A percentile compares a stretch with the other conserved stretches of the same genome.
Evolutionary conservation across 2,329 filamentous ascomycete species (phyloP).

Genomic region (Penicillium sp.): DNA sequence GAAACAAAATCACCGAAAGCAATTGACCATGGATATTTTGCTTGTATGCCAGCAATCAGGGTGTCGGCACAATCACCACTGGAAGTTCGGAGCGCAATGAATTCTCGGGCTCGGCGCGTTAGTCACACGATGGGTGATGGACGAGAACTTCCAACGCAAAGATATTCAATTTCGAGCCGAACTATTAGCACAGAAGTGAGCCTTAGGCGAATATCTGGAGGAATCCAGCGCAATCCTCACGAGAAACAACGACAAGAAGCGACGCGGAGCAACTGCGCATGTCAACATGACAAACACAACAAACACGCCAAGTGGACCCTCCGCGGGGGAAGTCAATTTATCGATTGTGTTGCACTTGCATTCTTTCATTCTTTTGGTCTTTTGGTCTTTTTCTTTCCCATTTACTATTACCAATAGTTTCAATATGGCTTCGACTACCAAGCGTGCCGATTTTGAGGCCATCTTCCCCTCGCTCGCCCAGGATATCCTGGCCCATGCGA

Average conservation of each 20-base stretch:
- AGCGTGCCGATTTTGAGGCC: constrained; percentile 71
- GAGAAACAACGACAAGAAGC: constrained; percentile 2
- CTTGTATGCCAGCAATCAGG: background rate
- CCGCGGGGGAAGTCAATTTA: constrained; percentile 18
- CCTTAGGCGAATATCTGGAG: background rate
- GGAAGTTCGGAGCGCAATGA: constrained; percentile 2
- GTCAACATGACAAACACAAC: constrained; percentile 25
- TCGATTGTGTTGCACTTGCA: background rate
- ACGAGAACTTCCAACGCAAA: background rate
- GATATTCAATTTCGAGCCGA: no score
- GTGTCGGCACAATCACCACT: background rate
- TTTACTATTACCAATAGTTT: constrained; percentile 8
- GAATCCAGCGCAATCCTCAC: background rate
- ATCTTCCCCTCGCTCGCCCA: constrained; percentile 83
- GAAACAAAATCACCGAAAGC: background rate
- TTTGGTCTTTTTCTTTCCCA: background rate
- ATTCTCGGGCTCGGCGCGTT: constrained; percentile 9
- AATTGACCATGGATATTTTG: background rate
- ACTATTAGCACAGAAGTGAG: background rate
- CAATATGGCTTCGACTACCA: constrained; percentile 66
- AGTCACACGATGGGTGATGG: constrained; percentile 1
- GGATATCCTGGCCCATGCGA: constrained; percentile 73
- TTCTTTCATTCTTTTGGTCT: background rate
- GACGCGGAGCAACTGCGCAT: constrained; percentile 14
- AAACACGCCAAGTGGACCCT: constrained; percentile 25